Base-by-base conservation (phyloP, 2,329 filamentous ascomycete genomes). In the Fulvia fulva region DNA sequence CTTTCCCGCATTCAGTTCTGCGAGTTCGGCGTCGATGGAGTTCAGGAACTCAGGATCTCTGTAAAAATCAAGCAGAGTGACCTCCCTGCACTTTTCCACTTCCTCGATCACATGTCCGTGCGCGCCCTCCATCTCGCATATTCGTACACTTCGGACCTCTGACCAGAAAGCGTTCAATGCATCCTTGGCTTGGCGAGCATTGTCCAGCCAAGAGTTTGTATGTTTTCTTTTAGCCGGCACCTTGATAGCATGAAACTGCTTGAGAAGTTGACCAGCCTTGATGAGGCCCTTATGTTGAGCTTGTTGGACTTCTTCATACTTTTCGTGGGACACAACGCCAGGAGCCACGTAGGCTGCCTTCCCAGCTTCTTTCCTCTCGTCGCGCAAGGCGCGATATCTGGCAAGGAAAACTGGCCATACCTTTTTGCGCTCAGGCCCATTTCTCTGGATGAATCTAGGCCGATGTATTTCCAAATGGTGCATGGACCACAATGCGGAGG, bases 141-240 rank as follows among this genome's bases (percentile, higher is more conserved):
- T 51, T 47, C 34, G 26, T 2, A 28, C 22, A 14, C 41, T 21
- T 21, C 46, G 46, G 4, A 56, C 16, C 25, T 51, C 54, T 44
- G n/a, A 8, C 54, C 54, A 56, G 32, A 56, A 56, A 2, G 28
- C 54, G 21, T 56, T 32, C 12, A 56, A 46, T 9, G 45, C 54
- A 2, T 5, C 8, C n/a, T 44, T 56, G 2, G 54, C 30, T 22
- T 51, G 3, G 11, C 43, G 21, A 23, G 54, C 46, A 21, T 56
- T 51, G 2, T 9, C 19, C 19, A 51, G 46, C 46, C 47, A 56
- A 25, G 7, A 2, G 11, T 26, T 1, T 14, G 30, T 51, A 3
- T 21, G 21, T 21, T 56, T 51, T 8, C 23, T 41, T n/a, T 25
- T 30, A 21, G 54, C 9, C 3, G 53, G 21, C 5, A 51, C 19